Evolutionary conservation across 192 early-diverging fungal species (phyloP), one percentile per base, ranked within the genome.

Genomic region (Coemansia sp.): DNA sequence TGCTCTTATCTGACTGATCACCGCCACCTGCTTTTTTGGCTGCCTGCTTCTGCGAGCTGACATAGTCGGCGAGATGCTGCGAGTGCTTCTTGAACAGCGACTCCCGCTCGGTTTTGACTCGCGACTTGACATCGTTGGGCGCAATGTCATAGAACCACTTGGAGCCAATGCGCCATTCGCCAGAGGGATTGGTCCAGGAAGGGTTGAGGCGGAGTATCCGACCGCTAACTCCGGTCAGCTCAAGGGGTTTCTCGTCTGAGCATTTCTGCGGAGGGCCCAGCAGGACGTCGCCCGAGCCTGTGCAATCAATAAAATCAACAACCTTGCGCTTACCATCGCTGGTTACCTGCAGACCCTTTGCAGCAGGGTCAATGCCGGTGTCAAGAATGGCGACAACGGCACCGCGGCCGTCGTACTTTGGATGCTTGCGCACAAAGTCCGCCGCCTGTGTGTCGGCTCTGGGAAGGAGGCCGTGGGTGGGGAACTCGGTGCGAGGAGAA

Each of bases 241-340:
- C 82, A 8, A 71, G 45, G 5, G 60, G 55, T 12, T 76, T 71
- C 44, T 71, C 69, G 24, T 73, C 64, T 1, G 79, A 78, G 48
- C 73, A 66, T 45, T 79, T 78, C 22, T 74, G 44, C 22, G 69
- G 69, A 17, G 64, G 68, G 19, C 85, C 54, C 53, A 92, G 83
- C 52, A 64, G 59, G 3, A 93, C 85, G 49, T 90, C 89, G 53
- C 88, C 88, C 33, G 83, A 83, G 30, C 95, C 94, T 2, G 94
- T 92, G 82, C 96, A 98, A 82, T 98, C 96, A 41, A 98, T 83
- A 55, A 91, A 85, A 67, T 96, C 92, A 23, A 95, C 79, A 19
- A 98, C 78, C 76, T 98, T 98, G 53, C 87, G 89, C 68, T 87
- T 84, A 41, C 94, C 96, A 45, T 93, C 89, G 17, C 89, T 87